Evolutionary conservation across 352 stramenopile species (phyloP), one percentile per base, ranked within the genome.

Genomic region (Pythium insidiosum): DNA sequence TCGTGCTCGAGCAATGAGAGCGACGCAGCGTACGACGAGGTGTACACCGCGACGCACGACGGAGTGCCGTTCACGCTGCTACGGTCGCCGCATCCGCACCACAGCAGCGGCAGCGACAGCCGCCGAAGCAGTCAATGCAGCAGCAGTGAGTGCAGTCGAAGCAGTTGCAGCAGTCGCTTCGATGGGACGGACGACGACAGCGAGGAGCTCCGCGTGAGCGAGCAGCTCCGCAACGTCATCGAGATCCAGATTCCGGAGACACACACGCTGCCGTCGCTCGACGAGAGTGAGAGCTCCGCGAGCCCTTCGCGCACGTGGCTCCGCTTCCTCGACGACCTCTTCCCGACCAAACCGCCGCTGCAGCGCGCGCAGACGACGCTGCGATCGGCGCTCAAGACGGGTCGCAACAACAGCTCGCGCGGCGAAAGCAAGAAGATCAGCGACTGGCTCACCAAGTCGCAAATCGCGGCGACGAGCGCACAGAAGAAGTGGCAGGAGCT

Each of bases 401-500:
- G 9, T 15, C 9, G 28, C 28, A 15, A 15, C 28, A 33, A 9
- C 10, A 54, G 30, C 0, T n/a, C 23, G 2, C 53, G 66, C 24
- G 56, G 50, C 6, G 66, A 74, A 3, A 53, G 56, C 22, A 83
- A 87, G 54, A 86, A 85, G 48, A 57, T 88, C 23, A 67, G 58
- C 6, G 74, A 84, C 50, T 61, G 85, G 23, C 44, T 88, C 21
- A 45, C 47, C 0, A 88, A 88, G 29, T 84, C 66, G 5, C 53
- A 84, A 23, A 49, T 88, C 25, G 73, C 81, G 0, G 64, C 61
- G 0, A 74, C 83, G 33, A 86, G 72, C 15, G 64, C 76, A 7
- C 47, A 57, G 23, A 59, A 52, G 0, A 87, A 88, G 35, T 94
- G 81, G 81, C 55, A 75, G 25, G 76, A 91, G 18, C 33, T 94